Percentiles rank a stretch among this genome's conserved stretches.
Evolutionary conservation across 2,329 filamentous ascomycete genomes (phyloP).

Genomic region (Fonsecaea nubica): DNA sequence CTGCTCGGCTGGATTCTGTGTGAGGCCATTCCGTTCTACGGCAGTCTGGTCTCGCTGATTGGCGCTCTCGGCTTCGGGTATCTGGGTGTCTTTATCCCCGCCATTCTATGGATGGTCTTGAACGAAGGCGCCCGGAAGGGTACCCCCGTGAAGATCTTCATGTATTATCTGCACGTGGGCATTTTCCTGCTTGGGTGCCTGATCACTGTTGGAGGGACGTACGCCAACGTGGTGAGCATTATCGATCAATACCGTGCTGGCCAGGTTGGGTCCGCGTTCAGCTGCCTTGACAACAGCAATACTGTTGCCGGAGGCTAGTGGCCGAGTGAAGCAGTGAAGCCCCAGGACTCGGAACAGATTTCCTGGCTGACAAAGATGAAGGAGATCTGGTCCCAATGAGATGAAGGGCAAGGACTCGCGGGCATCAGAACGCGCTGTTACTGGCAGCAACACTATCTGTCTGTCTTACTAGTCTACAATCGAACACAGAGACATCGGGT

Average conservation of each 20-base stretch:
- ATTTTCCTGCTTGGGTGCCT: conserved; percentile 55
- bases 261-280: conserved; percentile 18
- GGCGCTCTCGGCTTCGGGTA: conserved; percentile 61
- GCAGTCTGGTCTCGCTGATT: conserved; percentile 57
- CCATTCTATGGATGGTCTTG: conserved; percentile 60
- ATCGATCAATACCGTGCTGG: conserved; percentile 18
- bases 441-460: neutral
- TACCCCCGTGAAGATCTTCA: conserved; percentile 42
- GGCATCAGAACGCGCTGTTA: neutral
- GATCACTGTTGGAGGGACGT: conserved; percentile 56
- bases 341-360: neutral
- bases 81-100: conserved; percentile 56
- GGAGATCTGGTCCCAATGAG: neutral
- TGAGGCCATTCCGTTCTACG: conserved; percentile 62
- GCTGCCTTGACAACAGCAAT: conserved; percentile 21
- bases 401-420: neutral
- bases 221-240: conserved; percentile 35
- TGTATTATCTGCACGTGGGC: conserved; percentile 51
- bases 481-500: neutral
- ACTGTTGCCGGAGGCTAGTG: conserved; percentile 15
- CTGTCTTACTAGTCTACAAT: neutral
- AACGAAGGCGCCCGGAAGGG: conserved; percentile 48
- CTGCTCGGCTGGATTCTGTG: conserved; percentile 55
- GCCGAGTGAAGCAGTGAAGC: neutral
- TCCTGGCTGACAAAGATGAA: neutral